Percentiles rank a stretch among this genome's conserved stretches.
Conservation (phyloP, 768 basidiomycete species). For the Lyophyllum semitale region DNA sequence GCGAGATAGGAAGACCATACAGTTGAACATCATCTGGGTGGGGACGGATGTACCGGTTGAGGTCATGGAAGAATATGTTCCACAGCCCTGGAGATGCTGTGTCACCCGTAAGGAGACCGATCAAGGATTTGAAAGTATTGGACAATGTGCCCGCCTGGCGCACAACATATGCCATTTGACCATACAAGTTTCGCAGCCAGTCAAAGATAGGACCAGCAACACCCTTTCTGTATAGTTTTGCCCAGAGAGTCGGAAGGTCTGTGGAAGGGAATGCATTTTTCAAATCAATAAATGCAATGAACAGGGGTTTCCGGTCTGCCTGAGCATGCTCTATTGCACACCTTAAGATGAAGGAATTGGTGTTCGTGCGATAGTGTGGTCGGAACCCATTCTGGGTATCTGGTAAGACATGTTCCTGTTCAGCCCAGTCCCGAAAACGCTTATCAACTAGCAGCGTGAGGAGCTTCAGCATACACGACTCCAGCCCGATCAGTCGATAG, state of each 20-base stretch:
- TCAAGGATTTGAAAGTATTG: neutral
- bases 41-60: neutral
- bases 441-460: neutral
- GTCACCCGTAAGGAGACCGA: slow-evolving; percentile 8
- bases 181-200: slow-evolving; percentile 26
- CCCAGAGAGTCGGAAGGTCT: slow-evolving; percentile 32
- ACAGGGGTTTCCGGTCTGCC: slow-evolving; percentile 17
- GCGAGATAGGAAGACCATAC: slow-evolving; percentile 7
- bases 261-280: slow-evolving; percentile 38
- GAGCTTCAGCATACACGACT: neutral
- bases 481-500: neutral
- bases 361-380: slow-evolving; percentile 20
- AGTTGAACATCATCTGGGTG: neutral
- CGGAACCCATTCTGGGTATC: neutral
- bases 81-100: slow-evolving; percentile 2
- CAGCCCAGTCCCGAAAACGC: neutral
- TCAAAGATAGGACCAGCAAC: slow-evolving; percentile 27
- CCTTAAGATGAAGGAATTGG: slow-evolving; percentile 28
- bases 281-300: slow-evolving; percentile 22
- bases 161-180: neutral
- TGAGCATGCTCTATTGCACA: slow-evolving; percentile 22
- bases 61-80: slow-evolving; percentile 9
- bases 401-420: neutral
- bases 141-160: neutral
- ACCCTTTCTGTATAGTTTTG: slow-evolving; percentile 24